Evolutionary conservation across 129 eudicot genomes (phyloP).

Genomic region (Escallonia rubra): DNA sequence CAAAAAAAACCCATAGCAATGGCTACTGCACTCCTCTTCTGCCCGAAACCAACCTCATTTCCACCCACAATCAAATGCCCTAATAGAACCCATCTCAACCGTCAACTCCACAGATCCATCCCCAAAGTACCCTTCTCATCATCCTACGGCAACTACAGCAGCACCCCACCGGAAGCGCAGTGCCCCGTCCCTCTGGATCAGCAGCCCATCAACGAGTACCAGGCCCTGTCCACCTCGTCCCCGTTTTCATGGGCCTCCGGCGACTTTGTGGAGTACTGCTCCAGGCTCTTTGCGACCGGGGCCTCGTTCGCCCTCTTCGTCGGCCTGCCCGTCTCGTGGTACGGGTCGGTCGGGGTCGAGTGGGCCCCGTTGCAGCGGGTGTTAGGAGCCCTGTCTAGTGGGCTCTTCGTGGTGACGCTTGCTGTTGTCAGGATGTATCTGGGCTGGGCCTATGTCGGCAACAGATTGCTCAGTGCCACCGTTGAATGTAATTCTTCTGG

Average conservation of each 20-base stretch:
- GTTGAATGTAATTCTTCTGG: slow-evolving; percentile 63
- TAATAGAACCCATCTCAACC: slow-evolving; percentile 10
- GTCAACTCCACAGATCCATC: slow-evolving; percentile 2
- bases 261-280: slow-evolving; percentile 47
- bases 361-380: slow-evolving; percentile 54
- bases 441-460: slow-evolving; percentile 98
- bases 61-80: slow-evolving; percentile 19
- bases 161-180: slow-evolving; percentile 53
- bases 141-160: slow-evolving; percentile 31
- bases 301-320: slow-evolving; percentile 68
- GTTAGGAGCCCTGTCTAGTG: slow-evolving; percentile 55
- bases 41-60: slow-evolving; percentile 23
- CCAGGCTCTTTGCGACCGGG: slow-evolving; percentile 58
- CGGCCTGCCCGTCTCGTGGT: slow-evolving; percentile 89
- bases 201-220: slow-evolving; percentile 89
- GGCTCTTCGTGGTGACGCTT: slow-evolving; percentile 55
- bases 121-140: slow-evolving; percentile 40
- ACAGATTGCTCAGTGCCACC: slow-evolving; percentile 88
- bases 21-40: slow-evolving; percentile 1
- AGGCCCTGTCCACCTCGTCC: slow-evolving; percentile 61
- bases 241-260: slow-evolving; percentile 92
- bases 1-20: neutral
- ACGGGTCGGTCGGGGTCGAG: slow-evolving; percentile 66
- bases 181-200: slow-evolving; percentile 94
- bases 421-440: slow-evolving; percentile 91